Conservation (phyloP, 345 rosid genomes). For the Conringia planisiliqua region DNA sequence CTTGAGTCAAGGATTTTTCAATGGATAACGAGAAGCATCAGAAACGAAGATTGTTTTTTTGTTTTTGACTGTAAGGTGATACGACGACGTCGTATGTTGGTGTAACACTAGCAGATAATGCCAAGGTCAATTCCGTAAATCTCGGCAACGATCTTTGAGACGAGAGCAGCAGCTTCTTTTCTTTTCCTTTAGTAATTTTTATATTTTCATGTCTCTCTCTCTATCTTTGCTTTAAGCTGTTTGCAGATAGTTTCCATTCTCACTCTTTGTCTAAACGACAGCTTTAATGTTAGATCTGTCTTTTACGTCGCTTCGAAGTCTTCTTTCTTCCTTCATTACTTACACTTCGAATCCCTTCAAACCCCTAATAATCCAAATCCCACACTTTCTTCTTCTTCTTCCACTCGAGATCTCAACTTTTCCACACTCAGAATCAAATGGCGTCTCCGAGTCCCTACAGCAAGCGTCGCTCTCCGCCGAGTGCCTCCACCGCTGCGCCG, state of each 20-base stretch:
- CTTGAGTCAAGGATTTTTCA: too few species aligned
- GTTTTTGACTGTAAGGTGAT: too few species aligned
- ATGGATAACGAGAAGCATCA: too few species aligned
- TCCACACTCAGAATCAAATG: too few species aligned
- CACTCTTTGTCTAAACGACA: not conserved
- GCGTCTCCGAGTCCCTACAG: slow-evolving; percentile 35
- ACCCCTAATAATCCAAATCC: slow-evolving; percentile 2
- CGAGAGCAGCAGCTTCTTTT: slow-evolving; percentile 19
- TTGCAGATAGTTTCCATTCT: slow-evolving; percentile 29
- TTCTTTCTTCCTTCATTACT: slow-evolving; percentile 44
- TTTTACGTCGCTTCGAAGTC: slow-evolving; percentile 70
- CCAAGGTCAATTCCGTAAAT: slow-evolving; percentile 43
- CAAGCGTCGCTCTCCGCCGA: slow-evolving; percentile 32
- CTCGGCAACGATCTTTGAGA: slow-evolving; percentile 33
- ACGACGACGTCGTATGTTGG: not conserved
- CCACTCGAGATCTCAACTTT: not conserved
- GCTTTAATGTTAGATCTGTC: slow-evolving; percentile 32
- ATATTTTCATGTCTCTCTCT: not conserved
- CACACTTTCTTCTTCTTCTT: not conserved
- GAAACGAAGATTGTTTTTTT: too few species aligned
- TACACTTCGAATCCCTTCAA: slow-evolving; percentile 7
- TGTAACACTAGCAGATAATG: not conserved
- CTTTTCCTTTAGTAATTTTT: not conserved
- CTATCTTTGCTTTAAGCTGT: slow-evolving; percentile 27
- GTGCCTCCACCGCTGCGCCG: not conserved